Evolutionary conservation across 1,284 basidiomycete species (phyloP).

Genomic region (Schizophyllum commune): DNA sequence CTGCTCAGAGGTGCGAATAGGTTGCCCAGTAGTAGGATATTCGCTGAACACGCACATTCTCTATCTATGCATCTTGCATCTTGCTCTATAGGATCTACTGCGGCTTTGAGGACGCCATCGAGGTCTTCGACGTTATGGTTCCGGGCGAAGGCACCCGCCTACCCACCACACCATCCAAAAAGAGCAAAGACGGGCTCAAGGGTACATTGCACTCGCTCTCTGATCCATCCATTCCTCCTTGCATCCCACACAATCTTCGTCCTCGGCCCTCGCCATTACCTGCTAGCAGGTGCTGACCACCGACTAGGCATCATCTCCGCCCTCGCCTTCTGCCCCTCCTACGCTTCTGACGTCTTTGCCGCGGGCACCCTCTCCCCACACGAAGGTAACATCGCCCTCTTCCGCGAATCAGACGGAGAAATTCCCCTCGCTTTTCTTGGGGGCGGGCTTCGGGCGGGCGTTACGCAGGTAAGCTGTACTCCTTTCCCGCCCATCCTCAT

Average conservation of each 20-base stretch:
- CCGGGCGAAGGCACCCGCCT: constrained; percentile 72
- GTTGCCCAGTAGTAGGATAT: neutral
- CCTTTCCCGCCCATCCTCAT: neutral
- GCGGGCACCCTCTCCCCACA: constrained; percentile 57
- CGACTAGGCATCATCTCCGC: constrained; percentile 69
- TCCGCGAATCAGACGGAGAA: constrained; percentile 50
- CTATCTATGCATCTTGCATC: neutral
- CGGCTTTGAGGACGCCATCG: constrained; percentile 84
- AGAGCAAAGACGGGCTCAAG: constrained; percentile 79
- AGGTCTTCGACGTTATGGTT: constrained; percentile 72
- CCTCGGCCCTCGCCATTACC: neutral
- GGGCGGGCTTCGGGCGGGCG: constrained; percentile 45
- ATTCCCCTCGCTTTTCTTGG: constrained; percentile 58
- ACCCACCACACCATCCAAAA: constrained; percentile 69
- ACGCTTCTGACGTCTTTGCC: constrained; percentile 64
- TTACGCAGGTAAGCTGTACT: constrained; percentile 62
- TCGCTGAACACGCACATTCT: neutral
- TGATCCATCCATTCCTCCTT: neutral
- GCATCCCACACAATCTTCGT: neutral
- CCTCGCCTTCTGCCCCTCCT: constrained; percentile 63
- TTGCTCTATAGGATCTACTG: constrained; percentile 65
- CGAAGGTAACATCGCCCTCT: constrained; percentile 67
- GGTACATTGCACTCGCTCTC: constrained; percentile 34
- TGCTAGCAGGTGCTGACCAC: constrained; percentile 19
- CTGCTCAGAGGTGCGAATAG: constrained; percentile 52